phyloP scores from a whole-genome alignment of 2,329 filamentous ascomycete species.

The Trichoderma harzianum region DNA sequence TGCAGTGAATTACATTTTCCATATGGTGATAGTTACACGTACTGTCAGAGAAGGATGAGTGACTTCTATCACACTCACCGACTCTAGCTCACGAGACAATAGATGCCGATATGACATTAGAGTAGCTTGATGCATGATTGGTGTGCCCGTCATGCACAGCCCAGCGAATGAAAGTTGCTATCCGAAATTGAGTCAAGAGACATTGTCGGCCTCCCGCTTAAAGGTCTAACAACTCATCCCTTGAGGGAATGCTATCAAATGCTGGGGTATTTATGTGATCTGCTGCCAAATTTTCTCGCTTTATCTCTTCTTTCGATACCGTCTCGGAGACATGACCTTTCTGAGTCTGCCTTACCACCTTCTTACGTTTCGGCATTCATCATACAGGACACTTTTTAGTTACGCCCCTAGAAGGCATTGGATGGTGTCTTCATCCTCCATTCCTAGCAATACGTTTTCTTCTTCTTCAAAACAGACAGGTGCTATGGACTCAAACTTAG shows the following conservation, averaged over 20 bases:
- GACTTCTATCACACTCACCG: neutral
- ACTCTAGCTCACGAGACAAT: neutral
- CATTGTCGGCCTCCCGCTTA: conserved; percentile 1
- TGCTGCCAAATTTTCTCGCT: neutral
- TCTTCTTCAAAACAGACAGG: neutral
- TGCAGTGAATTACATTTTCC: neutral
- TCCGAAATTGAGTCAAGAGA: neutral
- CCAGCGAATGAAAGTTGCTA: neutral
- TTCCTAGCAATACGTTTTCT: neutral
- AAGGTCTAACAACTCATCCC: neutral
- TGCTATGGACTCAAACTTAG: neutral
- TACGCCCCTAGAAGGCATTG: neutral
- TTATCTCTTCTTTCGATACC: no score
- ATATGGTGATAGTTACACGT: neutral
- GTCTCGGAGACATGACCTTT: neutral
- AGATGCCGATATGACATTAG: neutral
- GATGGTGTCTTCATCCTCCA: neutral
- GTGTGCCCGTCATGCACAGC: neutral
- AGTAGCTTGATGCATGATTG: neutral
- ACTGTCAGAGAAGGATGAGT: neutral
- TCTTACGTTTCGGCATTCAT: no score
- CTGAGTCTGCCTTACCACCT: neutral
- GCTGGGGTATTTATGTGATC: neutral
- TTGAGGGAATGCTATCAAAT: neutral
- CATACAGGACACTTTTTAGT: neutral